Conservation (phyloP, 2,329 filamentous ascomycete species). For the Penicillium sp. region DNA sequence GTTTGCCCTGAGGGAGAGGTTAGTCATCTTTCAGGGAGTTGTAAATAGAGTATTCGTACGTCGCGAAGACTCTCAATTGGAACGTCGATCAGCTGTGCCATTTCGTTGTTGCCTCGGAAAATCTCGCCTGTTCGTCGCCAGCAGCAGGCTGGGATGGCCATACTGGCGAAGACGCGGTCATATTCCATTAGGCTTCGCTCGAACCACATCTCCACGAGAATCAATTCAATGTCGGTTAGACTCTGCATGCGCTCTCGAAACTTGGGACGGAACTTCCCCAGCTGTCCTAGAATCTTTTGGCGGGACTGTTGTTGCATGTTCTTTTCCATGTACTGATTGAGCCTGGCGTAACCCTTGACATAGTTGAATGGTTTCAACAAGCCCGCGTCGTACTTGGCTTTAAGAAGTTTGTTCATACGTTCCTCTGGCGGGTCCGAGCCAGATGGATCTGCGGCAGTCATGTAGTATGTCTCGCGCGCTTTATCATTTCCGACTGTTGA, state of each 20-base stretch:
- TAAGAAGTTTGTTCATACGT: slow-evolving; percentile 89
- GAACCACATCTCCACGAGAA: slow-evolving; percentile 99
- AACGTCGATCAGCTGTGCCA: slow-evolving; percentile 93
- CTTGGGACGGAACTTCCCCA: slow-evolving; percentile 90
- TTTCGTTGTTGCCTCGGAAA: slow-evolving; percentile 95
- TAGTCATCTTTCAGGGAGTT: neutral
- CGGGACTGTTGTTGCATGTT: slow-evolving; percentile 80
- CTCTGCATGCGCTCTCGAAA: slow-evolving; percentile 93
- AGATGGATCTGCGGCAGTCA: slow-evolving; percentile 92
- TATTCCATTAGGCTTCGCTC: slow-evolving; percentile 96
- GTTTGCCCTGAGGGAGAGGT: slow-evolving; percentile 66
- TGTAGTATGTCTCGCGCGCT: slow-evolving; percentile 79
- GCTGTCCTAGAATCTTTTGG: slow-evolving; percentile 84
- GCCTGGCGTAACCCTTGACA: slow-evolving; percentile 86
- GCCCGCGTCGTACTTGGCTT: slow-evolving; percentile 94
- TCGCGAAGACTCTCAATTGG: slow-evolving; percentile 88
- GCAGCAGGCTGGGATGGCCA: slow-evolving; percentile 97
- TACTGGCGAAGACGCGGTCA: slow-evolving; percentile 95
- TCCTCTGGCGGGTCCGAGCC: slow-evolving; percentile 85
- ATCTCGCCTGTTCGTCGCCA: slow-evolving; percentile 97
- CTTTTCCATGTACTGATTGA: slow-evolving; percentile 88
- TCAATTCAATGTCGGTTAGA: slow-evolving; percentile 88
- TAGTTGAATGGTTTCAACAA: slow-evolving; percentile 97
- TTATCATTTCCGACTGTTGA: slow-evolving; percentile 66
- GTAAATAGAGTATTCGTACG: slow-evolving; percentile 55